Percentiles rank a stretch among this genome's conserved stretches.
Conservation (phyloP, 2,329 filamentous ascomycete species). For the Sclerotinia subarctica region DNA sequence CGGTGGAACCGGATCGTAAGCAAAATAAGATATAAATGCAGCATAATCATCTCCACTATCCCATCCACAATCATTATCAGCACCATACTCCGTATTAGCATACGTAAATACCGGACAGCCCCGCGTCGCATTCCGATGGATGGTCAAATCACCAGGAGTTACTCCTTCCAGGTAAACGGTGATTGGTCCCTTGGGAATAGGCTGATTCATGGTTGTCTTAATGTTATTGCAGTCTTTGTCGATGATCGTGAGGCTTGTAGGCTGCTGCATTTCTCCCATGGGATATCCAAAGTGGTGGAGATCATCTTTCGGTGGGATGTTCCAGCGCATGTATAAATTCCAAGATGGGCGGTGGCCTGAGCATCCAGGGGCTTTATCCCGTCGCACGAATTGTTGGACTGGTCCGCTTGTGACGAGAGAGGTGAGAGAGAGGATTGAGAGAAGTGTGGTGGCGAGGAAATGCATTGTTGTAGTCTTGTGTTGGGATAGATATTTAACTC, state of each 20-base stretch:
- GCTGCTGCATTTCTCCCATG: background rate
- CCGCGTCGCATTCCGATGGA: background rate
- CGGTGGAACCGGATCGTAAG: background rate
- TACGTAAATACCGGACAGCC: background rate
- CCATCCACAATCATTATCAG: background rate
- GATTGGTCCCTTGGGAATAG: background rate
- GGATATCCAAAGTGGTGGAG: rapidly evolving
- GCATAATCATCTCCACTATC: background rate
- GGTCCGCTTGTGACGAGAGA: background rate
- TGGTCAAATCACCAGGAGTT: background rate
- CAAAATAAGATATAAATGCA: background rate
- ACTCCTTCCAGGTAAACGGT: background rate
- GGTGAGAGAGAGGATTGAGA: no score
- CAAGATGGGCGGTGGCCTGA: background rate
- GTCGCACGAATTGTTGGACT: background rate
- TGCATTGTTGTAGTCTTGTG: background rate
- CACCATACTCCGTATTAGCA: background rate
- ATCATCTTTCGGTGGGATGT: background rate
- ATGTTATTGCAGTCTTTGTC: background rate
- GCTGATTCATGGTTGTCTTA: background rate
- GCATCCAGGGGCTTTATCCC: background rate
- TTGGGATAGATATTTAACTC: background rate
- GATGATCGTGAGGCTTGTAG: background rate
- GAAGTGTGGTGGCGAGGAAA: background rate
- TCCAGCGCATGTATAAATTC: background rate